phyloP scores from a whole-genome alignment of 176 grass and related monocot species.

The Echinochloa phyllopogon region DNA sequence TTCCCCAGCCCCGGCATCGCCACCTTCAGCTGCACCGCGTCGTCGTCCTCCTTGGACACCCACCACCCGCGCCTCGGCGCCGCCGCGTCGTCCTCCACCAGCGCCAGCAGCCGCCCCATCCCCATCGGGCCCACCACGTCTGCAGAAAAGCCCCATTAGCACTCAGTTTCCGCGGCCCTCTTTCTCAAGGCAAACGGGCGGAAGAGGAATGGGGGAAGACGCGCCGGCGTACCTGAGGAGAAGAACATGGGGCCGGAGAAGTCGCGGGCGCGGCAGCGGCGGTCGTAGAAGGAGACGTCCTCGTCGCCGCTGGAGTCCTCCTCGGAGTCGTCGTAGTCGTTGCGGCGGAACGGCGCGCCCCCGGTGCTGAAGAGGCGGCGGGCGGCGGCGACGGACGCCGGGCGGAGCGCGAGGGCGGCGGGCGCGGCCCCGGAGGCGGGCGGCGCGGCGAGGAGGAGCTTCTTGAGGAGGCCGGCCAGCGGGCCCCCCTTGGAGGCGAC shows the following conservation, averaged over 20 bases:
- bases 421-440: neutral
- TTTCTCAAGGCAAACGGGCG: neutral
- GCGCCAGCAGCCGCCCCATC: conserved; percentile 40
- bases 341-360: conserved; percentile 25
- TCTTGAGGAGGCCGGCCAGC: conserved; percentile 44
- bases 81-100: conserved; percentile 44
- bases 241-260: conserved; percentile 18
- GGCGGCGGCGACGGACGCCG: neutral
- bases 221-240: conserved; percentile 33
- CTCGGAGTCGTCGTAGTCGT: conserved; percentile 9
- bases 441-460: conserved; percentile 33
- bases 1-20: conserved; percentile 79
- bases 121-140: conserved; percentile 44
- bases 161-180: neutral
- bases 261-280: neutral
- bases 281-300: neutral
- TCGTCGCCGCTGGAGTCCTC: neutral
- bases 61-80: conserved; percentile 26
- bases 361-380: conserved; percentile 49
- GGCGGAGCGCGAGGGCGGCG: conserved; percentile 4
- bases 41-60: conserved; percentile 55
- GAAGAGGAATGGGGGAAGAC: neutral
- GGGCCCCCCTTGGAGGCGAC: conserved; percentile 35
- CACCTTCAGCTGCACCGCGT: conserved; percentile 55
- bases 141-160: neutral